Base-by-base conservation (phyloP, 1,139 yeast genomes). In the Debaryomyces udenii region DNA sequence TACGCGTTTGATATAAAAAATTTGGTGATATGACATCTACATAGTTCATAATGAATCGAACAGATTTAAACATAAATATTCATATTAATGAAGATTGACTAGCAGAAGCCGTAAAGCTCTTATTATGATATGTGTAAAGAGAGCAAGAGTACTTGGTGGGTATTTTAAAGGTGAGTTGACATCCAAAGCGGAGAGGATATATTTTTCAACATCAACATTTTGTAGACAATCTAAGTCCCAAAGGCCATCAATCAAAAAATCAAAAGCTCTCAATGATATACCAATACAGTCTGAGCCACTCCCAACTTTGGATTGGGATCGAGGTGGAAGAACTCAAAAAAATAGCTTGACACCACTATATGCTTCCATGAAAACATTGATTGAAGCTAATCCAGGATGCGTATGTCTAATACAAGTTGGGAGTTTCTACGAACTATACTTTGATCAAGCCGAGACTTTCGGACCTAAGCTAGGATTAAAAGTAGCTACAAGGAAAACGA, bases 361-460 rank as follows among this genome's bases (percentile, higher is more conserved):
- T 46, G 57, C 70, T 2, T 52, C 65, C 2, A 66, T 68, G 47
- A 61, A 64, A 27, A 55, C 56, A 31, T 50, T 68, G 11, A 70
- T 71, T 14, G 69, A 68, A 35, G 48, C 59, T 27, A 64, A 68
- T 43, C 81, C 83, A 4, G 86, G 80, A 2, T 81, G 89, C 45
- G 90, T 91, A 1, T 86, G 93, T 9, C 63, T 93, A 31, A 83
- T 94, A 1, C 96, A 90, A 55, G 95, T 93, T n/a, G 65, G 49
- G 0, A 80, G 94, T 27, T 93, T 93, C 62, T 93, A 88, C 56
- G 98, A 90, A 54, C 64, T 91, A 6, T 91, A 91, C 57, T 89
- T 86, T 55, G 91, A 90, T 37, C 96, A 90, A 50, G 98, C 98
- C 0, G 79, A 80, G 18, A 72, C 71, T 29, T 83, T 76, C 59